Evolutionary conservation across 257 asterid species (phyloP), one percentile per base, ranked within the genome.

Genomic region (Solanum medicagineum): DNA sequence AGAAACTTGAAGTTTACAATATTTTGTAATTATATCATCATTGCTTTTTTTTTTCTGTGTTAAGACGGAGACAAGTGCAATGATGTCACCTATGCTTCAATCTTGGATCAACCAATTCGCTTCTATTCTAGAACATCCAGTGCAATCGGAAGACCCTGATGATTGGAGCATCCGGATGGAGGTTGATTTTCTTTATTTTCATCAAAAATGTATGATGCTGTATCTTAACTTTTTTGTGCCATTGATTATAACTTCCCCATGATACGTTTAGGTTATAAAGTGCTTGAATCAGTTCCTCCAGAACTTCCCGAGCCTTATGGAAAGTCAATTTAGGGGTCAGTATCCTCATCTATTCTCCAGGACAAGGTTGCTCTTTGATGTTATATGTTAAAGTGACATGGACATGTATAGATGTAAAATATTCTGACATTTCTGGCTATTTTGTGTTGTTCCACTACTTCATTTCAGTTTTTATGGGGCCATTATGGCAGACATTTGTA

Each of bases 81-180:
- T 97, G 86, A 90, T 97, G 93, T 90, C 84, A 86, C 98, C 97
- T 71, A 90, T 94, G 98, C 92, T 95, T 88, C 98, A 90, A 85
- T 95, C 94, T 24, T 97, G 97, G 98, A 91, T 95, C 92, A 93
- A 93, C 60, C 98, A 92, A 75, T 95, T 97, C 86, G 91, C 96
- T 55, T 90, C 87, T 80, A 89, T 93, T 86, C 87, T 97, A 84
- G 85, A 89, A 84, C 86, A 85, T 83, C 93, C 98, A n/a, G 94
- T 97, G 89, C 98, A 89, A 87, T 92, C 95, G 84, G 99, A 97
- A 90, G 98, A 94, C 88, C 99, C 99, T 62, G 98, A 95, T 65
- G 97, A 95, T 86, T 97, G 99, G 99, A 92, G 97, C 94, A 93
- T 93, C 80, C 91, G 96, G 88, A 93, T 95, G 97, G 98, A 97